Conservation (phyloP, 306 rosid species). For the Trichosanthes cucumerina region DNA sequence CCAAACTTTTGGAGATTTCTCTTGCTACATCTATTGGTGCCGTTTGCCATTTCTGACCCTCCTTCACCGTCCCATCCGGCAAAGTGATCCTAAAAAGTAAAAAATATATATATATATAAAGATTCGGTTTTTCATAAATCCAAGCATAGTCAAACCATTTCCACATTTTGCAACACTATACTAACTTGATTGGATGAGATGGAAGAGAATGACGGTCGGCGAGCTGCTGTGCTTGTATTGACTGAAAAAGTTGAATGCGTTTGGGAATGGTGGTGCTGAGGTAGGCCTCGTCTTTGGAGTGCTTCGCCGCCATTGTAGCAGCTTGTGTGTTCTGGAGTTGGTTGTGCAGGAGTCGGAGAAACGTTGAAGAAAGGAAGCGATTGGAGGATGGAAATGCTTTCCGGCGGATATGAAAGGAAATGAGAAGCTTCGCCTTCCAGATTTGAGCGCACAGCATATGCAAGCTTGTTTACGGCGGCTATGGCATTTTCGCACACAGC, state of each 20-base stretch:
- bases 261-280: slow-evolving; percentile 40
- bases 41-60: slow-evolving; percentile 61
- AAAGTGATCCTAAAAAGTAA: slow-evolving; percentile 38
- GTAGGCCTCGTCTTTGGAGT: slow-evolving; percentile 60
- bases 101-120: not conserved
- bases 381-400: not conserved
- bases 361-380: not conserved
- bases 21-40: slow-evolving; percentile 71
- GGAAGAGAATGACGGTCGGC: slow-evolving; percentile 41
- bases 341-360: slow-evolving; percentile 14
- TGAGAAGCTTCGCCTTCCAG: not conserved
- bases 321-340: not conserved
- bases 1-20: slow-evolving; percentile 70
- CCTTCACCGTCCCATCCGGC: slow-evolving; percentile 59
- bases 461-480: not conserved
- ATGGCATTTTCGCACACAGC: not conserved
- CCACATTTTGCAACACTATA: not conserved
- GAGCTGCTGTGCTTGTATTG: slow-evolving; percentile 35
- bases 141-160: not conserved
- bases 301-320: slow-evolving; percentile 29
- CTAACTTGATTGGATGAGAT: slow-evolving; percentile 62
- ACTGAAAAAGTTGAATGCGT: slow-evolving; percentile 52
- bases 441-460: slow-evolving; percentile 1
- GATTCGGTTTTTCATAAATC: not conserved
- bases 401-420: not conserved